phyloP scores from a whole-genome alignment of 768 basidiomycete species.

The Termitomyces sp. region DNA sequence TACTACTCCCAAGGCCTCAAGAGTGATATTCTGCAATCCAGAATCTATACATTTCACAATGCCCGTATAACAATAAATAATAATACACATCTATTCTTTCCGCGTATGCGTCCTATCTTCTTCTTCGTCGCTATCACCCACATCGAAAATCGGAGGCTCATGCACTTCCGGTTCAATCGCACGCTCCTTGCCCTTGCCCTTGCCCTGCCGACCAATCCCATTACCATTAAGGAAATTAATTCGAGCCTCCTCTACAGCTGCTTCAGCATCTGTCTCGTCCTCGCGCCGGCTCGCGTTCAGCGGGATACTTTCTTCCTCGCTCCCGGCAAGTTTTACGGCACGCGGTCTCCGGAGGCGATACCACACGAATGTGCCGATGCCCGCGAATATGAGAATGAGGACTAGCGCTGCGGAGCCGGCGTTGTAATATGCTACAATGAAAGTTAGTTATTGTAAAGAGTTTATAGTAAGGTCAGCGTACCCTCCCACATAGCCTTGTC shows the following conservation, averaged over 20 bases:
- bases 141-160: slow-evolving; percentile 47
- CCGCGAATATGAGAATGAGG: slow-evolving; percentile 63
- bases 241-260: slow-evolving; percentile 24
- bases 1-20: not conserved
- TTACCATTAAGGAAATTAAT: slow-evolving; percentile 12
- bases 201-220: slow-evolving; percentile 22
- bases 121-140: slow-evolving; percentile 51
- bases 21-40: not conserved
- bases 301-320: slow-evolving; percentile 67
- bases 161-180: slow-evolving; percentile 25
- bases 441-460: too few species aligned
- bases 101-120: slow-evolving; percentile 27
- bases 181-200: slow-evolving; percentile 53
- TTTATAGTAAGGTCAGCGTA: too few species aligned
- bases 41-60: not conserved
- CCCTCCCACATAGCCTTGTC: slow-evolving; percentile 91
- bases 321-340: slow-evolving; percentile 32
- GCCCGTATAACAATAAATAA: not conserved
- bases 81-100: slow-evolving; percentile 4
- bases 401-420: slow-evolving; percentile 86
- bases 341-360: slow-evolving; percentile 54
- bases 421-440: slow-evolving; percentile 79
- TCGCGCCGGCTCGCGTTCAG: slow-evolving; percentile 43
- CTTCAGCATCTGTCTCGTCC: slow-evolving; percentile 31
- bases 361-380: slow-evolving; percentile 76